Conservation (phyloP, 495 filamentous ascomycete species). For the Saxispiralis lemnorum region DNA sequence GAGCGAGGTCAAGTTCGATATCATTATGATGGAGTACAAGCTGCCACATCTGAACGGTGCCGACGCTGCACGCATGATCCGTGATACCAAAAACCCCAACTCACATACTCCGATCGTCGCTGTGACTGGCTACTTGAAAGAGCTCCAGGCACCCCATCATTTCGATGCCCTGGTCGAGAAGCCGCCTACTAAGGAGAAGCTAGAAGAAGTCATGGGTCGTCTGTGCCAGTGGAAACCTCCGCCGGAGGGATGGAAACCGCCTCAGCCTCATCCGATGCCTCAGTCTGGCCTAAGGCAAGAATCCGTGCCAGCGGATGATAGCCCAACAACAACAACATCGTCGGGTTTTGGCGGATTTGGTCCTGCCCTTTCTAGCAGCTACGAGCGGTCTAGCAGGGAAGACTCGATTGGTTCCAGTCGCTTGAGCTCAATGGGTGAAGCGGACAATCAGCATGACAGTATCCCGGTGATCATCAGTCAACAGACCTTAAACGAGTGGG, state of each 20-base stretch:
- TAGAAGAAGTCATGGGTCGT: conserved; percentile 66
- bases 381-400: conserved; percentile 57
- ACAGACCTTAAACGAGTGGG: conserved; percentile 55
- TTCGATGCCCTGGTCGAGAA: conserved; percentile 92
- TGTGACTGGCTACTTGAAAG: conserved; percentile 94
- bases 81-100: conserved; percentile 86
- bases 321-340: conserved; percentile 68
- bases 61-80: conserved; percentile 91
- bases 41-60: conserved; percentile 85
- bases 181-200: conserved; percentile 73
- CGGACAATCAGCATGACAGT: conserved; percentile 61
- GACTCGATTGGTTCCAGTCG: conserved; percentile 63
- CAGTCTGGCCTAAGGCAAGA: conserved; percentile 44
- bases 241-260: conserved; percentile 26
- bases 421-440: conserved; percentile 55
- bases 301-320: conserved; percentile 48
- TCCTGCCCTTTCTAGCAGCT: conserved; percentile 51
- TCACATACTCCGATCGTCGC: conserved; percentile 88
- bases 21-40: conserved; percentile 95
- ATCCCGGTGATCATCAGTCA: conserved; percentile 57
- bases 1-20: conserved; percentile 82
- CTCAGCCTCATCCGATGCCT: conserved; percentile 31
- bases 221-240: conserved; percentile 89
- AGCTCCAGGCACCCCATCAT: conserved; percentile 81
- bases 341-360: conserved; percentile 35